phyloP scores from a whole-genome alignment of 371 early-diverging fungal genomes.

The Mucor racemosus region DNA sequence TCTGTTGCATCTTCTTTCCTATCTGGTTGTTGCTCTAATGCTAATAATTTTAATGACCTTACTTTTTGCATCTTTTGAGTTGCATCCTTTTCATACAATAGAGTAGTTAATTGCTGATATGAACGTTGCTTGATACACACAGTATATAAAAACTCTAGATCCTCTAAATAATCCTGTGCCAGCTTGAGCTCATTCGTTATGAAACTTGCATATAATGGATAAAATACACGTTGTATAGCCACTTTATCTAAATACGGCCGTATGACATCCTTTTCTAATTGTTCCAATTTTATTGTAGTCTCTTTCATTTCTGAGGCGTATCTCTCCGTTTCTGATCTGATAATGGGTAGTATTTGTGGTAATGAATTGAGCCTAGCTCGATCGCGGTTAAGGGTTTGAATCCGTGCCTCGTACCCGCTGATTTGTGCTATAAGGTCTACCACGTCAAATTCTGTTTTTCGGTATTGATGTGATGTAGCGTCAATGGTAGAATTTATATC shows the following conservation, averaged over 20 bases:
- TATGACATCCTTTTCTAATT: constrained; percentile 14
- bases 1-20: background rate
- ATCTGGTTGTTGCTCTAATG: background rate
- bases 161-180: background rate
- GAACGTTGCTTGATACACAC: constrained; percentile 14
- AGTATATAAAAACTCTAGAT: constrained; percentile 7
- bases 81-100: background rate
- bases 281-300: background rate
- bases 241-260: constrained; percentile 11
- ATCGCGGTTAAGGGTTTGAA: constrained; percentile 15
- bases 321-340: constrained; percentile 20
- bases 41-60: no score
- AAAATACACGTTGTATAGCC: background rate
- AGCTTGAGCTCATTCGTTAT: background rate
- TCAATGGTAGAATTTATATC: background rate
- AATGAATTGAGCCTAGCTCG: constrained; percentile 16
- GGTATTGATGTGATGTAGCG: background rate
- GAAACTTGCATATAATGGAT: constrained; percentile 1
- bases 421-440: constrained; percentile 25
- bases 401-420: constrained; percentile 19
- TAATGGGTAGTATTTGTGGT: constrained; percentile 21
- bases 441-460: constrained; percentile 19
- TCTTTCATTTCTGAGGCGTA: constrained; percentile 12
- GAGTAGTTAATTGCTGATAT: constrained; percentile 16
- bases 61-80: background rate